Base-by-base conservation (phyloP, 2,329 filamentous ascomycete species). In the Trichoderma sp. region DNA sequence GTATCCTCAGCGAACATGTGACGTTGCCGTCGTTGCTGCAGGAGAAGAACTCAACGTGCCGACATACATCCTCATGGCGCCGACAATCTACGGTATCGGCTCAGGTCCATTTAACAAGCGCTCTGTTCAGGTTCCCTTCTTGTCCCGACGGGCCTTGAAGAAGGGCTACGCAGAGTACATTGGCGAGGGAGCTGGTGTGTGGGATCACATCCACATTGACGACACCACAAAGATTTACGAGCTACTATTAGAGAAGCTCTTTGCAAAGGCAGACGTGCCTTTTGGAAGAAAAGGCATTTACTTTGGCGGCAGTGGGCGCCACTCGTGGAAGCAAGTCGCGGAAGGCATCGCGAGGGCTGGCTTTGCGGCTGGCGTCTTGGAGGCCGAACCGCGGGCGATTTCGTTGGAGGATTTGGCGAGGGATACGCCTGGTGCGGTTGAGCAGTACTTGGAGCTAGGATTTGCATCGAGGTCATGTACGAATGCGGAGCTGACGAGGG, bases 31-130 rank as follows among this genome's bases (percentile, higher is more conserved):
- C 14, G 74, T 86, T 1, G 79, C 83, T 6, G 76, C 76, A 1
- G 83, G 84, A 1, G 73, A 83, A 18, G 76, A 79, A 21, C 58
- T 79, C 0, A 80, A 81, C 3, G 82, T 88, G 2, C 82, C 82
- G 71, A 84, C 85, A 0, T 78, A 83, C 58, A 80, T 86, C 61
- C 78, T 88, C 58, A 85, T 84, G 80, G 78, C 81, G 0, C 84
- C 84, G 0, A 81, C 81, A 4, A 84, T 88, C 61, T 88, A 83
- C 74, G 86, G 86, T 21, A 71, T 74, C 1, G 84, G 84, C 7
- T 79, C 77, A 1, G 85, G 84, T 1, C 74, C 80, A 0, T 86
- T 84, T 75, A 83, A 85, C 47, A 77, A 73, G 9, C 73, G 74
- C 1, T 81, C 81, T 15, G 79, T 82, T 28, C 82, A 85, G 73